These are phyloP conservation scores for Nigrospora oryzae DNA, from an alignment of 2,329 filamentous ascomycete genomes.

Conservation along the genomic window DNA sequence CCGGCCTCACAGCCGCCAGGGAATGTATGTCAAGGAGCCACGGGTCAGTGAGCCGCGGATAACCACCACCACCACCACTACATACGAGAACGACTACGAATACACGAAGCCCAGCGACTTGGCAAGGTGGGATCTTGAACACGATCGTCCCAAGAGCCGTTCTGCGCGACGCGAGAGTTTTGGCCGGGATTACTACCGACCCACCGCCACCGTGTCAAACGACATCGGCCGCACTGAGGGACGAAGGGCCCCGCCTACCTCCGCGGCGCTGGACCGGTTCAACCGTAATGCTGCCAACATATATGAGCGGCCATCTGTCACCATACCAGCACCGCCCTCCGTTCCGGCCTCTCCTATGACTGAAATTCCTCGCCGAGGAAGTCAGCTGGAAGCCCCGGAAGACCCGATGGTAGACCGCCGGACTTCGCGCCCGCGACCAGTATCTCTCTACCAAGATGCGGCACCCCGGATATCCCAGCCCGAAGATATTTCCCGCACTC, in stretches of 20 bases:
- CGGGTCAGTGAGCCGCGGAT: constrained; percentile 34
- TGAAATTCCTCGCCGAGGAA: constrained; percentile 14
- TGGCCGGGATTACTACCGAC: constrained; percentile 46
- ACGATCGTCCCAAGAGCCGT: constrained; percentile 31
- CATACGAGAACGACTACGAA: constrained; percentile 52
- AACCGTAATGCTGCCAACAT: constrained; percentile 32
- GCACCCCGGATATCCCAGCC: constrained; percentile 31
- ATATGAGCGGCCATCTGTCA: constrained; percentile 37
- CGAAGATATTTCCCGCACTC: constrained; percentile 39
- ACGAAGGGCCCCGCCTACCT: constrained; percentile 51
- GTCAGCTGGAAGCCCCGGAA: constrained; percentile 22
- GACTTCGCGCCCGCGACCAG: constrained; percentile 30
- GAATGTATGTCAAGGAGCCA: constrained; percentile 33
- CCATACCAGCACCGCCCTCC: constrained; percentile 31
- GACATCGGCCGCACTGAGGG: constrained; percentile 36
- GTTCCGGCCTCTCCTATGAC: constrained; percentile 13
- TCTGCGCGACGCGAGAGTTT: constrained; percentile 43
- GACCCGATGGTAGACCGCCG: constrained; percentile 23
- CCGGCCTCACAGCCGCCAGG: constrained; percentile 36
- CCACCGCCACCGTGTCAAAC: constrained; percentile 42
- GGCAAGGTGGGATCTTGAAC: constrained; percentile 52
- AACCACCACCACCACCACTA: constrained; percentile 36
- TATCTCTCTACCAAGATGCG: constrained; percentile 46
- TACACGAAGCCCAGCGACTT: constrained; percentile 57
- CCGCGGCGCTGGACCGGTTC: constrained; percentile 63